Base-by-base conservation (phyloP, 441 rosid species). In the Geranium incanum region DNA sequence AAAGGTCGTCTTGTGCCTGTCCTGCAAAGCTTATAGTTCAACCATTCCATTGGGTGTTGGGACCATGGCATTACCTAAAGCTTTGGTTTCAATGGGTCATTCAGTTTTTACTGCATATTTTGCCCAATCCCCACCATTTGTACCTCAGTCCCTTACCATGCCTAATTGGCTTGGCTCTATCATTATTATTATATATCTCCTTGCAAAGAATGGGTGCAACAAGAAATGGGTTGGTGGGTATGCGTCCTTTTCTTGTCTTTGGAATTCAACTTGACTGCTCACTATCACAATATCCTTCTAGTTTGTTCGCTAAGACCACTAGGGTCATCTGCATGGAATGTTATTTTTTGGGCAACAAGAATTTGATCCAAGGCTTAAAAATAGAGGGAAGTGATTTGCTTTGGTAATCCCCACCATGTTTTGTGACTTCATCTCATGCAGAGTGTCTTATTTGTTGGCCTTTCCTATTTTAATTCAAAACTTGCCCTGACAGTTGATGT, bases 21-120 rank as follows among this genome's bases (percentile, higher is more conserved):
- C 69, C 72, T 70, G 81, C 81, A 77, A 66, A 74, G 33, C 1
- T 28, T 28, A 28, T 28, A 28, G 60, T 74, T 71, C 71, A 69
- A 74, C 67, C 57, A 37, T 36, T 74, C 68, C 68, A 77, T 67
- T 60, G 70, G 36, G 16, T 16, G 39, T 41, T 45, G 13, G 77
- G 77, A 70, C 77, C 76, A 72, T 60, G 3, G 66, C 66, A 48
- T 48, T 48, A 48, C 4, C 57, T 13, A 1, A 43, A 43, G 11
- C 50, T 48, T 69, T 18, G 15, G 71, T 37, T 36, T 71, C 66
- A 36, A 48, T 52, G 43, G 37, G 66, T 9, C 36, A 18, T 69
- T 66, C 8, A 50, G 33, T 21, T 8, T 28, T 62, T 62, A 48
- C 57, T 62, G 21, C 66, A 62, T 9, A 23, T 62, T 11, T 62